Percentiles rank a stretch among this genome's conserved stretches.
phyloP scores from a whole-genome alignment of 1,139 yeast genomes.

The Pneumocystis canis region DNA sequence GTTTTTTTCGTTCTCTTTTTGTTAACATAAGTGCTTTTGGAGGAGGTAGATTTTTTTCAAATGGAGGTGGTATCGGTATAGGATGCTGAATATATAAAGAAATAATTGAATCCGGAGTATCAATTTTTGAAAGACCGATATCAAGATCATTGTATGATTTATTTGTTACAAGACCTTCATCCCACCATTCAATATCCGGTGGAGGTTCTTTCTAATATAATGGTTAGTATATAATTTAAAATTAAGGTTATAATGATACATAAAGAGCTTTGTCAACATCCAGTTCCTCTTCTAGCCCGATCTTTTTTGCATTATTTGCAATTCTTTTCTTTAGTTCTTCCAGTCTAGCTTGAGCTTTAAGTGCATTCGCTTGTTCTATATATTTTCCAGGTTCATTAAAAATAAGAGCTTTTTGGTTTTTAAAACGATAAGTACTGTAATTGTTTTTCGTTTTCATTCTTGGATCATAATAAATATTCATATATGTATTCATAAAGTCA shows the following conservation, averaged over 20 bases:
- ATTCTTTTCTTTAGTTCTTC: slow-evolving; percentile 25
- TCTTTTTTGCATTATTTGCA: slow-evolving; percentile 17
- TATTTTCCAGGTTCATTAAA: slow-evolving; percentile 51
- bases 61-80: slow-evolving; percentile 42
- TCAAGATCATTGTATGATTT: slow-evolving; percentile 21
- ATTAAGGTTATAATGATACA: slow-evolving; percentile 8
- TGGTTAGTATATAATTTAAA: neutral
- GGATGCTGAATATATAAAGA: slow-evolving; percentile 71
- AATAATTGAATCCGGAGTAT: slow-evolving; percentile 36
- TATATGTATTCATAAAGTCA: slow-evolving; percentile 13
- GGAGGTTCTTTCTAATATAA: slow-evolving; percentile 34
- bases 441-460: slow-evolving; percentile 16
- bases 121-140: slow-evolving; percentile 20
- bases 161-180: slow-evolving; percentile 32
- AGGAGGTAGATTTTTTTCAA: slow-evolving; percentile 36
- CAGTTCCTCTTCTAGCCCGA: slow-evolving; percentile 17
- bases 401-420: slow-evolving; percentile 26
- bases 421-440: slow-evolving; percentile 22
- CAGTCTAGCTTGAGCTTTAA: slow-evolving; percentile 31
- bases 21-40: slow-evolving; percentile 40
- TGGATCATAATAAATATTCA: slow-evolving; percentile 50
- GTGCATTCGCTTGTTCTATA: slow-evolving; percentile 39
- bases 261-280: slow-evolving; percentile 16
- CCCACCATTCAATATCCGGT: slow-evolving; percentile 77
- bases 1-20: slow-evolving; percentile 58